These are phyloP conservation scores for Solanum etuberosum DNA, from an alignment of 257 asterid genomes.

Conservation along the genomic window DNA sequence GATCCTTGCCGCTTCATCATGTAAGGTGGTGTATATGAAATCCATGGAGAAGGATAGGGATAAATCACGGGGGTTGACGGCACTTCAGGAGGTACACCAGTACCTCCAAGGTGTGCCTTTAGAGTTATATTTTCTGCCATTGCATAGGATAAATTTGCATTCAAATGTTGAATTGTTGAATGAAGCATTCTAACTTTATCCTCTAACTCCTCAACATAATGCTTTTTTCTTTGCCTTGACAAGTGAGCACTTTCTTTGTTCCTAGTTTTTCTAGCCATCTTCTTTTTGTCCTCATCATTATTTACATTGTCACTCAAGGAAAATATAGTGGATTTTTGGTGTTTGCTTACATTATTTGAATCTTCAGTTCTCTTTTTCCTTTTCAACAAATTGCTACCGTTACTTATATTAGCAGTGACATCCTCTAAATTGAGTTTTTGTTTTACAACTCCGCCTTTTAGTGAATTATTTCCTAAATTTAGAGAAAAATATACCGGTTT, in stretches of 20 bases:
- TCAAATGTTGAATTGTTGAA: slow-evolving; percentile 79
- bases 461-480: slow-evolving; percentile 23
- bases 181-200: slow-evolving; percentile 74
- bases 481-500: slow-evolving; percentile 49
- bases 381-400: slow-evolving; percentile 30
- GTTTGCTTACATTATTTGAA: slow-evolving; percentile 19
- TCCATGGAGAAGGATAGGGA: slow-evolving; percentile 68
- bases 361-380: slow-evolving; percentile 54
- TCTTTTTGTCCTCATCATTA: slow-evolving; percentile 64
- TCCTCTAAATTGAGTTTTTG: slow-evolving; percentile 1
- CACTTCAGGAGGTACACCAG: slow-evolving; percentile 17
- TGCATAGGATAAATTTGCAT: slow-evolving; percentile 61
- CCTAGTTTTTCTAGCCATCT: slow-evolving; percentile 71
- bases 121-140: slow-evolving; percentile 71
- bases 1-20: slow-evolving; percentile 79
- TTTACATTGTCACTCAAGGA: slow-evolving; percentile 15
- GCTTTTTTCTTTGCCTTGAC: slow-evolving; percentile 83
- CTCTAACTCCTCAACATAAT: slow-evolving; percentile 81
- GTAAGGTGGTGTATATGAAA: slow-evolving; percentile 68
- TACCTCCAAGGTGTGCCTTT: slow-evolving; percentile 55
- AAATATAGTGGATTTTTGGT: slow-evolving; percentile 27
- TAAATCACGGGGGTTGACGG: slow-evolving; percentile 58
- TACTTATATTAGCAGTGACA: slow-evolving; percentile 3
- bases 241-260: slow-evolving; percentile 87
- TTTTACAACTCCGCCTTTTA: slow-evolving; percentile 38